Evolutionary conservation across 345 rosid species (phyloP), one percentile per base, ranked within the genome.

Genomic region (Cardiospermum halicacabum): DNA sequence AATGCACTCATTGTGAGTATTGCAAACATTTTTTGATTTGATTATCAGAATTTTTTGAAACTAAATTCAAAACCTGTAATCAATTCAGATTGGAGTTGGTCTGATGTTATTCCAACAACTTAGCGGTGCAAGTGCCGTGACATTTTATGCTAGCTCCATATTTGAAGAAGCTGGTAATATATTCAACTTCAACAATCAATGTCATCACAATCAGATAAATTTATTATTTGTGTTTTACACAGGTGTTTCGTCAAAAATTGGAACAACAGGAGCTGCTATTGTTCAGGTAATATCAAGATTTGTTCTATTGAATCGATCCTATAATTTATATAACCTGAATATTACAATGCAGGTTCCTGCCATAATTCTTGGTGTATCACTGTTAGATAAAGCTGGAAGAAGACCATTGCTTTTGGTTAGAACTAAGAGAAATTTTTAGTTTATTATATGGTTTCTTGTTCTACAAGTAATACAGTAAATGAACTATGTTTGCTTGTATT

Each of bases 51-150:
- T 4, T 7, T 34, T 34, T 15, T n/a, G n/a, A n/a, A n/a, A n/a
- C n/a, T n/a, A n/a, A n/a, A n/a, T n/a, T n/a, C n/a, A n/a, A n/a
- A n/a, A n/a, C n/a, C 9, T 15, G 27, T 22, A 7, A 39, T 55
- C 65, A 26, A 42, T 36, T 58, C 32, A 89, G 96, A 69, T 80
- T 21, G 89, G 83, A 15, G 65, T 81, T 39, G 96, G 92, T 26
- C 66, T 86, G 47, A 78, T 89, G 89, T 59, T 84, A 22, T 71
- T 86, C 12, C 91, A 86, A 53, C 87, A 85, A 64, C 69, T 86
- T 4, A 78, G 78, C 58, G 96, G 92, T 32, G 58, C 22, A 42
- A 69, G 60, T 47, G 87, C 78, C 1, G 1, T 81, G 58, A 18
- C 47, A 42, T 80, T 62, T 69, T 89, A 84, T 72, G 70, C 82